Percentiles rank a stretch among this genome's conserved stretches.
These are phyloP conservation scores for Backusella tarrabulga DNA, from an alignment of 192 early-diverging fungal genomes.

Conservation along the genomic window DNA sequence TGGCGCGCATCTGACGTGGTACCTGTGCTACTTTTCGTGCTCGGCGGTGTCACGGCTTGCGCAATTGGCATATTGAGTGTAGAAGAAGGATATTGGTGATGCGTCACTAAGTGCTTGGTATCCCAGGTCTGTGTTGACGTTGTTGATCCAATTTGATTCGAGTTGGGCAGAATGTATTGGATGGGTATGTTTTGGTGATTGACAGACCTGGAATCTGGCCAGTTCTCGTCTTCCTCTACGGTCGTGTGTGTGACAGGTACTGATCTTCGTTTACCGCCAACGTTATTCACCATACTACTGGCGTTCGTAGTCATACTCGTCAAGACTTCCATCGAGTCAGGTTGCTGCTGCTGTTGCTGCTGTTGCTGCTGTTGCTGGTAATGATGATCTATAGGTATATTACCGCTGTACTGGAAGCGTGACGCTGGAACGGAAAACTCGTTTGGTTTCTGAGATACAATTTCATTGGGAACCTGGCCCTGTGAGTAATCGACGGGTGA, in stretches of 20 bases:
- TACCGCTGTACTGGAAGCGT: neutral
- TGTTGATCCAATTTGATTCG: constrained; percentile 23
- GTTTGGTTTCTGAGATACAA: constrained; percentile 33
- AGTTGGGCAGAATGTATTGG: constrained; percentile 26
- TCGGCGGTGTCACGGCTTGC: constrained; percentile 13
- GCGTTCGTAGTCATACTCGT: constrained; percentile 30
- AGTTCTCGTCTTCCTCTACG: constrained; percentile 20
- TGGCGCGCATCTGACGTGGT: neutral
- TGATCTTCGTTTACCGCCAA: neutral
- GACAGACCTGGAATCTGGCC: constrained; percentile 25
- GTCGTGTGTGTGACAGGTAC: constrained; percentile 24
- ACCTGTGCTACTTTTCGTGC: neutral
- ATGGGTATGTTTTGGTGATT: constrained; percentile 14
- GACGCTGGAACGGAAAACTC: constrained; percentile 22
- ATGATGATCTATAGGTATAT: constrained; percentile 12
- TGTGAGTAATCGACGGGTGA: neutral
- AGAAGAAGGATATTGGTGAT: constrained; percentile 31
- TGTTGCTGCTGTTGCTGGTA: neutral
- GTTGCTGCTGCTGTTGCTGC: neutral
- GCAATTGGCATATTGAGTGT: constrained; percentile 25
- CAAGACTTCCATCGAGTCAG: constrained; percentile 32
- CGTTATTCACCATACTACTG: constrained; percentile 20
- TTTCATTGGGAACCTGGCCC: constrained; percentile 33
- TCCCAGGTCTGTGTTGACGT: constrained; percentile 16
- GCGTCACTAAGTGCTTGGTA: constrained; percentile 2